These are phyloP conservation scores for Jaltomata sinuosa DNA, from an alignment of 257 asterid species.

Conservation along the genomic window DNA sequence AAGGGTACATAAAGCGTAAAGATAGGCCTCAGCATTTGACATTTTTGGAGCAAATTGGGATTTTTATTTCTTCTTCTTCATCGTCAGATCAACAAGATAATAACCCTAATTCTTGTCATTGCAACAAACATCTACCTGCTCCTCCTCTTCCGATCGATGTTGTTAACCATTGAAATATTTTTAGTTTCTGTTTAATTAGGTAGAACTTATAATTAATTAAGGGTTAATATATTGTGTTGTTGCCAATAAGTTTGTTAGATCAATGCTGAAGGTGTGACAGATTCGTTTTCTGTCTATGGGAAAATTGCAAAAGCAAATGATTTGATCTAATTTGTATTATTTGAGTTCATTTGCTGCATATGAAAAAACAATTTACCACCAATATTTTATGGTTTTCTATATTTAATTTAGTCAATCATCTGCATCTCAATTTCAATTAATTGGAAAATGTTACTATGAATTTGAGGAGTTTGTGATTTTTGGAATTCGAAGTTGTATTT, in stretches of 20 bases:
- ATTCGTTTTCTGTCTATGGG: not conserved
- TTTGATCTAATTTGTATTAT: not conserved
- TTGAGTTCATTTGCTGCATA: not conserved
- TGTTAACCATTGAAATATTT: not conserved
- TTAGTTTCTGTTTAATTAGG: not conserved
- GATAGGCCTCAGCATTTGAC: conserved; percentile 54
- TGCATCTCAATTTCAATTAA: not conserved
- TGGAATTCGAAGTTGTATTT: not conserved
- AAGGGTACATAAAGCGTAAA: conserved; percentile 56
- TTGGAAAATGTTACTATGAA: not conserved
- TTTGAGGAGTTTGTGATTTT: not conserved
- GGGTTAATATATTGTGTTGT: not conserved
- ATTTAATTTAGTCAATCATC: not conserved
- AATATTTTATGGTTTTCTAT: not conserved
- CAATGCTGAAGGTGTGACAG: not conserved
- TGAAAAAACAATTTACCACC: not conserved
- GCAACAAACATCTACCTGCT: not conserved
- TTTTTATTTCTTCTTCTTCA: conserved; percentile 27
- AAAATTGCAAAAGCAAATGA: not conserved
- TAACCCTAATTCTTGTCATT: not conserved
- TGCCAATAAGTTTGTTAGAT: not conserved
- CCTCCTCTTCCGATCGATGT: not conserved
- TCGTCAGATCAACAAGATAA: not conserved
- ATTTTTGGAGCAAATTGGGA: conserved; percentile 55
- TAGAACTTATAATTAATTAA: not conserved